Evolutionary conservation across 345 rosid species (phyloP).

Genomic region (Rhizophora apiculata): DNA sequence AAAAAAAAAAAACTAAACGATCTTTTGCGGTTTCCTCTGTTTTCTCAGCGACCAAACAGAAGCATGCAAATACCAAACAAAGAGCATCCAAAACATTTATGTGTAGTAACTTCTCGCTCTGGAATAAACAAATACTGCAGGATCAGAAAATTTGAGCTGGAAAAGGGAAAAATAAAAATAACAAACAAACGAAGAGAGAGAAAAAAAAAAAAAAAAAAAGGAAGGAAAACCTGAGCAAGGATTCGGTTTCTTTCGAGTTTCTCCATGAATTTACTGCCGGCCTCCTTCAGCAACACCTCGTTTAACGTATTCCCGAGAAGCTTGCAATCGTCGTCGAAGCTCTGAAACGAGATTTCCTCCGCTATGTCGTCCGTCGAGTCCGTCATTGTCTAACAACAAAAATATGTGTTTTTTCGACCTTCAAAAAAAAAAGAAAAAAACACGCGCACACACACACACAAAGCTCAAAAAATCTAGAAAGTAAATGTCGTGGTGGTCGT

Average conservation of each 20-base stretch:
- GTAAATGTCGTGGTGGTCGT: no score
- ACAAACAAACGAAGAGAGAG: conserved; percentile 3
- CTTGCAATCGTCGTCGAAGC: conserved; percentile 92
- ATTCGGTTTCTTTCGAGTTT: conserved; percentile 67
- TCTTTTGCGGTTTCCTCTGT: background rate
- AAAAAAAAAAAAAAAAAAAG: background rate
- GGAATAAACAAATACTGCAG: no score
- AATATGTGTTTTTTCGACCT: background rate
- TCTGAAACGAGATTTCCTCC: conserved; percentile 87
- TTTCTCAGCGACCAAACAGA: conserved; percentile 19
- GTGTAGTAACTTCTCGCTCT: no score
- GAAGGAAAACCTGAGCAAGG: conserved; percentile 67
- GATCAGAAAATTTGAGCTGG: background rate
- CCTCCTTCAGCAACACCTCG: conserved; percentile 83
- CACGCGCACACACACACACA: background rate
- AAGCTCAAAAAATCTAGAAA: background rate
- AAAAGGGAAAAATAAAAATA: background rate
- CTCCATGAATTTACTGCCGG: conserved; percentile 58
- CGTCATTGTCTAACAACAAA: conserved; percentile 48
- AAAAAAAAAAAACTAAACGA: no score
- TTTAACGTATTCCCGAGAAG: conserved; percentile 76
- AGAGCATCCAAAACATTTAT: background rate
- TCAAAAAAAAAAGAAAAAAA: background rate
- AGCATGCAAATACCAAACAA: conserved; percentile 7
- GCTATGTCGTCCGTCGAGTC: conserved; percentile 95